Base-by-base conservation (phyloP, 306 rosid genomes). In the Comarum palustre region DNA sequence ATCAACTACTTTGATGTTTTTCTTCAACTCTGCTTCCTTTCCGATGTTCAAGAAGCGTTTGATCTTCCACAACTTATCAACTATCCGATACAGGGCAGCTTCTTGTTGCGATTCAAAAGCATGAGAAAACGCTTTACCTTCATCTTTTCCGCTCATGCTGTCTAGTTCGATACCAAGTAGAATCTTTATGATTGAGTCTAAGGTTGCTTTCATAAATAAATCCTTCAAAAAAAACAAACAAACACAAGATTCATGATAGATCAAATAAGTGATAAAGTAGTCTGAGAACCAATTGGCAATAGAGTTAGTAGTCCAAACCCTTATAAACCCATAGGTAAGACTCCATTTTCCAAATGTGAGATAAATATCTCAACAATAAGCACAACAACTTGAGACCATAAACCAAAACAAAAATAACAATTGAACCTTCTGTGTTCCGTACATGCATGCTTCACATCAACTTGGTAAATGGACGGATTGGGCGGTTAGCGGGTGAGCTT, bases 11-110 rank as follows among this genome's bases (percentile, higher is more conserved):
- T 25, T 50, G 36, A 77, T 22, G 38, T 69, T 61, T 41, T 77
- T 20, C 36, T 16, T 61, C 10, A 69, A 55, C 47, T 57, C 2
- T 17, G 66, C 80, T 77, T 77, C 80, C 59, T 29, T 59, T 6
- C 80, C 80, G 29, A 69, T 60, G 57, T 77, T 60, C 8, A 77
- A 55, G 50, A 60, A 69, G 45, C 75, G 58, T 69, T 61, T 69
- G 47, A 69, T 69, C 69, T 47, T 69, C 80, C 80, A 60, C 2
- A 36, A 31, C 5, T 60, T 47, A 61, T 69, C 70, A 60, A 60
- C 27, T 2, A 2, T 24, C 17, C 70, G 64, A 32, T 41, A 61
- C 25, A 47, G 7, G 63, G 47, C 32, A 29, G 64, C 29, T 11
- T 58, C 75, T 2, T 36, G 64, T 17, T 22, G 19, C 12, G n/a